Evolutionary conservation across 2,329 filamentous ascomycete species (phyloP).

Genomic region (Epichloe coenophiala): DNA sequence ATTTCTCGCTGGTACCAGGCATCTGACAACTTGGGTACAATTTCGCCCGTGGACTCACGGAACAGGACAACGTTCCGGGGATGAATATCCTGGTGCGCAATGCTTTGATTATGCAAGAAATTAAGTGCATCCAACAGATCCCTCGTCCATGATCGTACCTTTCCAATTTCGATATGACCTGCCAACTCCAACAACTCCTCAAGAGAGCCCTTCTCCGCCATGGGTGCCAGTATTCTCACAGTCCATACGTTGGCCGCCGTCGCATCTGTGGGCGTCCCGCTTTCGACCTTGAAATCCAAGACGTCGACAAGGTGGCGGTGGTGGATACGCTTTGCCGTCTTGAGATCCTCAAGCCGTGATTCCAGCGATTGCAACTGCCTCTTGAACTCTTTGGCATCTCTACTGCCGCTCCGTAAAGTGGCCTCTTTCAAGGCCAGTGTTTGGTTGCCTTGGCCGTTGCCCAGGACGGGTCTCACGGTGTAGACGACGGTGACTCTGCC

Average conservation of each 20-base stretch:
- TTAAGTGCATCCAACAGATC: conserved; percentile 81
- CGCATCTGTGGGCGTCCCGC: conserved; percentile 28
- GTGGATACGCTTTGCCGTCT: conserved; percentile 56
- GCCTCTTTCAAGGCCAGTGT: conserved; percentile 65
- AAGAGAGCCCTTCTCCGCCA: conserved; percentile 71
- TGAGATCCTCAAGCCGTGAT: conserved; percentile 60
- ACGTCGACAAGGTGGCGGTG: conserved; percentile 70
- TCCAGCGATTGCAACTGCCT: conserved; percentile 67
- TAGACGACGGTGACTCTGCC: conserved; percentile 56
- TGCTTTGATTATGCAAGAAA: conserved; percentile 71
- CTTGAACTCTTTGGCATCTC: conserved; percentile 52
- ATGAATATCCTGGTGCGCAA: conserved; percentile 76
- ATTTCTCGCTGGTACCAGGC: conserved; percentile 57
- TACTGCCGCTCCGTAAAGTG: conserved; percentile 40
- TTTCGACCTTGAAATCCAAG: conserved; percentile 69
- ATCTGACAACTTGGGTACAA: conserved; percentile 63
- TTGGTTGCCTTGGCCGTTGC: conserved; percentile 39
- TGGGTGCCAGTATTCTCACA: conserved; percentile 60
- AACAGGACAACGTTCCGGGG: conserved; percentile 66
- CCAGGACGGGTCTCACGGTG: conserved; percentile 55
- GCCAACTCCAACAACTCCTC: conserved; percentile 71
- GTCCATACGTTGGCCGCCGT: conserved; percentile 42
- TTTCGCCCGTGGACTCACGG: conserved; percentile 52
- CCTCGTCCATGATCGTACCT: conserved; percentile 78
- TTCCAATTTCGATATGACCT: conserved; percentile 58